phyloP scores from a whole-genome alignment of 1,284 basidiomycete species.

The Ganoderma multipileum region DNA sequence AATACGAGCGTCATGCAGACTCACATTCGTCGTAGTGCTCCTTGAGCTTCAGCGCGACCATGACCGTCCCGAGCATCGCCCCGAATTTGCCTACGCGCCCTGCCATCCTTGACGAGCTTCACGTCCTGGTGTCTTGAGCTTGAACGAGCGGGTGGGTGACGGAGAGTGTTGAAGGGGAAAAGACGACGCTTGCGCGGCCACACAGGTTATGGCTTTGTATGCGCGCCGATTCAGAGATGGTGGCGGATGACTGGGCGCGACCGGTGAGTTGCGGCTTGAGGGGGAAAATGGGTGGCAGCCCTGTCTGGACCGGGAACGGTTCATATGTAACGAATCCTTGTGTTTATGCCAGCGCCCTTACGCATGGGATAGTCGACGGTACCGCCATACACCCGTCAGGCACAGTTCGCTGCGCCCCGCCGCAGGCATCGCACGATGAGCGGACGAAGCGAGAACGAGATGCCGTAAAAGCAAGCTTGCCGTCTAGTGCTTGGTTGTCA shows the following conservation, averaged over 20 bases:
- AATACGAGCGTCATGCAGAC: conserved; percentile 29
- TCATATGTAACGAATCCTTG: not conserved
- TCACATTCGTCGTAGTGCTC: conserved; percentile 55
- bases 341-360: not conserved
- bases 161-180: conserved; percentile 17
- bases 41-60: conserved; percentile 57
- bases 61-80: conserved; percentile 51
- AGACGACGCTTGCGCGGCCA: conserved; percentile 10
- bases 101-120: conserved; percentile 22
- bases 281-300: not conserved
- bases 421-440: conserved; percentile 22
- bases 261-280: conserved; percentile 3
- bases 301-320: not conserved
- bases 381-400: conserved; percentile 12
- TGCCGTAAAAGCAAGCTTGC: not conserved
- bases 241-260: not conserved
- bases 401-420: conserved; percentile 6
- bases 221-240: conserved; percentile 10
- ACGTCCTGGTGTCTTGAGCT: not conserved
- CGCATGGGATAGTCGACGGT: not conserved
- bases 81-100: conserved; percentile 26
- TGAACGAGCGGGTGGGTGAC: conserved; percentile 1
- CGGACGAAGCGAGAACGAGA: not conserved
- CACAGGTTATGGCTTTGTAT: conserved; percentile 18
- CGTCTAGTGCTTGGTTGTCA: not conserved